These are phyloP conservation scores for Dinochytrium kinnereticum DNA, from an alignment of 371 early-diverging fungal species.

Conservation along the genomic window DNA sequence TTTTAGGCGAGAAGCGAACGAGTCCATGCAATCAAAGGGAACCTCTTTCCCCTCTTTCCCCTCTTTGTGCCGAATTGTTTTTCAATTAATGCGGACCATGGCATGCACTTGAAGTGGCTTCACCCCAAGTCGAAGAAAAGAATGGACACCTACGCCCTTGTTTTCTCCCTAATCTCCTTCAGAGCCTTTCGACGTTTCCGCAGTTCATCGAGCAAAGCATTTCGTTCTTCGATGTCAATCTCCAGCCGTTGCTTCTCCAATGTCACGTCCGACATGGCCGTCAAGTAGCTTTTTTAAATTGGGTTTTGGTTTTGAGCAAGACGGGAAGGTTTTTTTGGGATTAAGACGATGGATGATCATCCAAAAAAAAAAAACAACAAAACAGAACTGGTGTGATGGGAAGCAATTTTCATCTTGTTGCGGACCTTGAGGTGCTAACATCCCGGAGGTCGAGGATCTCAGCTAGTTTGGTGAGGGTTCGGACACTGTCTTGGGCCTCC, in stretches of 20 bases:
- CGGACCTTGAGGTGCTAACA: background rate
- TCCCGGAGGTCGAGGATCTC: conserved; percentile 12
- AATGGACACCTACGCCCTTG: no score
- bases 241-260: background rate
- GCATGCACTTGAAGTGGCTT: no score
- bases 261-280: background rate
- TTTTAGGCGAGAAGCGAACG: background rate
- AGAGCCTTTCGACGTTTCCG: background rate
- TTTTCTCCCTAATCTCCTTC: background rate
- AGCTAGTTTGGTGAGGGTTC: conserved; percentile 5
- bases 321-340: background rate
- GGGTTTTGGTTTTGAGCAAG: background rate
- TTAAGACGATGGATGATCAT: background rate
- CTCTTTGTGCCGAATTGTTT: no score
- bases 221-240: background rate
- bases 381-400: no score
- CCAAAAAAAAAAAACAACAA: no score
- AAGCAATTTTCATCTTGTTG: no score
- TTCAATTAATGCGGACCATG: no score
- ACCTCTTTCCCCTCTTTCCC: no score
- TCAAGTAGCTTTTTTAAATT: background rate
- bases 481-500: background rate
- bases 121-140: no score
- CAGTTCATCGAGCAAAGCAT: background rate
- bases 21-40: no score